These are phyloP conservation scores for Venturia oleaginea DNA, from an alignment of 2,329 filamentous ascomycete species.

Conservation along the genomic window DNA sequence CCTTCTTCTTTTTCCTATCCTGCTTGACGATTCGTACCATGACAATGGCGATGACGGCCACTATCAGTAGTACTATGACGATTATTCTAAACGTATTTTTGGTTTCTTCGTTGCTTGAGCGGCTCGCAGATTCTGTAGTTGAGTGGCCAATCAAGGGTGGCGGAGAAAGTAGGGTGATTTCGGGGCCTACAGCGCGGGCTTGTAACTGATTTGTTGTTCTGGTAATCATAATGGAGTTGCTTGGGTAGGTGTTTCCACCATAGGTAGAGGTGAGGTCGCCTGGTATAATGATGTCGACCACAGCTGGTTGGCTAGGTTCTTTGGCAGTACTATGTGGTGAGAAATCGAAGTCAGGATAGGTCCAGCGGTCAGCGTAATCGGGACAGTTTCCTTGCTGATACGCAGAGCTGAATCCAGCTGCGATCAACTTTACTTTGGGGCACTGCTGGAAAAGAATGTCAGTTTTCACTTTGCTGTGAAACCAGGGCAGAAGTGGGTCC, in stretches of 20 bases:
- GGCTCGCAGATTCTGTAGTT: not conserved
- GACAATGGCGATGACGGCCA: not conserved
- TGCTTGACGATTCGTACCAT: not conserved
- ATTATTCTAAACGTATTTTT: not conserved
- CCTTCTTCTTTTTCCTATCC: not conserved
- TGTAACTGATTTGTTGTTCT: not conserved
- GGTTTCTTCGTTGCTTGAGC: not conserved
- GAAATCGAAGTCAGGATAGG: not conserved
- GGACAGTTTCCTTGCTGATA: not conserved
- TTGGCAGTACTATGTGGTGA: not conserved
- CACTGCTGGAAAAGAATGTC: not conserved
- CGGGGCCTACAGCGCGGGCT: not conserved
- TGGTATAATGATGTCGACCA: not conserved
- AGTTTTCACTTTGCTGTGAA: not conserved
- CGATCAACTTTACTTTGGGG: not conserved
- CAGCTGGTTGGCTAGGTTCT: not conserved
- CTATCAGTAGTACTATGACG: not conserved
- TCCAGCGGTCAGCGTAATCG: not conserved
- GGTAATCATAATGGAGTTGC: not conserved
- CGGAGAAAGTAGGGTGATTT: not conserved
- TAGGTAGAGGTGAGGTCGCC: not conserved
- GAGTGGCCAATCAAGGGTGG: not conserved
- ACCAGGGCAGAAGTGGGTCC: not conserved
- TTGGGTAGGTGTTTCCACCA: not conserved
- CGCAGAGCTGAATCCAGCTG: not conserved